Conservation (phyloP, 306 rosid genomes). For the Hippophae gyantsensis region DNA sequence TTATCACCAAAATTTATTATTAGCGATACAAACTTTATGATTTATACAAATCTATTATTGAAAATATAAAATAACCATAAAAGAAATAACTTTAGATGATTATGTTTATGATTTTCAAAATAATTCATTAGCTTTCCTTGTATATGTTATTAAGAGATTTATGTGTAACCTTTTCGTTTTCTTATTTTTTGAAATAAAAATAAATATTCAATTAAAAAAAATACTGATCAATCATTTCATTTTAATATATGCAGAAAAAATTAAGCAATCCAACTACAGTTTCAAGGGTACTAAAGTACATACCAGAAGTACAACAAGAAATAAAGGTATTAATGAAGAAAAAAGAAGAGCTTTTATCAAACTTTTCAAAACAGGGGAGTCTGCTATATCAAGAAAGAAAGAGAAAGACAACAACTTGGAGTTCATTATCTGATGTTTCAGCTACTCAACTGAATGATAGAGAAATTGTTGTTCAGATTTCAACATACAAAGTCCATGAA, state of each 20-base stretch:
- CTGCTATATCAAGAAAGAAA: background rate
- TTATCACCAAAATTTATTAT: too few relatives aligned
- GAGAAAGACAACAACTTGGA: constrained; percentile 13
- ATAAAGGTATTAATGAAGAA: constrained; percentile 39
- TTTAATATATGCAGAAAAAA: constrained; percentile 32
- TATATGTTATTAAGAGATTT: too few relatives aligned
- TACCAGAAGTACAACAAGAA: constrained; percentile 54
- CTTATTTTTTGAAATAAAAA: too few relatives aligned
- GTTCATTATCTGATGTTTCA: constrained; percentile 35
- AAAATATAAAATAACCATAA: too few relatives aligned
- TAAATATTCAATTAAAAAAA: too few relatives aligned
- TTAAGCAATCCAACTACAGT: constrained; percentile 56
- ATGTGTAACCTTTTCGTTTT: too few relatives aligned
- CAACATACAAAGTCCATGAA: constrained; percentile 19
- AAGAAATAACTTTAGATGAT: too few relatives aligned
- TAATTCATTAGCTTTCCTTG: too few relatives aligned
- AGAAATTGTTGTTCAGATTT: constrained; percentile 48
- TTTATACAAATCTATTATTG: too few relatives aligned
- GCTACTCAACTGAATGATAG: constrained; percentile 32
- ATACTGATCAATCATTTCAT: too few relatives aligned
- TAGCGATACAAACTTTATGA: too few relatives aligned
- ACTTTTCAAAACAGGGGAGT: constrained; percentile 13
- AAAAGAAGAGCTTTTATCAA: constrained; percentile 38
- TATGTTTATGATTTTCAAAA: background rate
- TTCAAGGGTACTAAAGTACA: constrained; percentile 42